These are phyloP conservation scores for Lagenaria siceraria DNA, from an alignment of 306 rosid species.

Conservation along the genomic window DNA sequence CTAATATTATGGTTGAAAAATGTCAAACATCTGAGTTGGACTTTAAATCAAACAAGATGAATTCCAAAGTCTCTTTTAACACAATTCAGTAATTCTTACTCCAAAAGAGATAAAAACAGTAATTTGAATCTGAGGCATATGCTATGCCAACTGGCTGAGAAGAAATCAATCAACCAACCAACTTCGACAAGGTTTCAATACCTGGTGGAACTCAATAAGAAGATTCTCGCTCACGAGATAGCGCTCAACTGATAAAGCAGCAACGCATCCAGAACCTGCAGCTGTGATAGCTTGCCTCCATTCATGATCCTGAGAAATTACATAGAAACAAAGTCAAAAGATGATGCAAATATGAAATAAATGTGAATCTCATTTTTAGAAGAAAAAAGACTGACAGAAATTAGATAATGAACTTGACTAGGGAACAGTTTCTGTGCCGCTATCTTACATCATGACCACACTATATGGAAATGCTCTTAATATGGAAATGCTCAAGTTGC, in stretches of 20 bases:
- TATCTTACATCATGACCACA: neutral
- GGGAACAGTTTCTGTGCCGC: neutral
- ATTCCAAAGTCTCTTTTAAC: too few species aligned
- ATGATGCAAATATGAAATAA: neutral
- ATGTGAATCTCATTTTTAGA: neutral
- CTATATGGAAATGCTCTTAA: neutral
- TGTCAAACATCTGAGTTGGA: too few species aligned
- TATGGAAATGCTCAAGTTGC: neutral
- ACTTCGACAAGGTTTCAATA: conserved; percentile 17
- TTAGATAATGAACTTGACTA: neutral
- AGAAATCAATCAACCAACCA: neutral
- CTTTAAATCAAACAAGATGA: too few species aligned
- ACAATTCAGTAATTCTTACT: too few species aligned
- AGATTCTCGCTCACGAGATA: conserved; percentile 71
- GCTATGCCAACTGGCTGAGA: too few species aligned
- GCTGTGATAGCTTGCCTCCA: conserved; percentile 99
- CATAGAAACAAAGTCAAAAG: neutral
- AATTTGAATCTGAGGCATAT: too few species aligned
- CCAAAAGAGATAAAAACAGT: too few species aligned
- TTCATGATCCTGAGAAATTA: conserved; percentile 58
- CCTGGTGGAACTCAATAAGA: conserved; percentile 95
- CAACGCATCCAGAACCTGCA: conserved; percentile 95
- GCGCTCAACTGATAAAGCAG: conserved; percentile 91
- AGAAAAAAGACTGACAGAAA: neutral
- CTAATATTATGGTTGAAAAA: too few species aligned